These are phyloP conservation scores for Candida tammaniensis DNA, from an alignment of 805 yeast genomes.

Conservation along the genomic window DNA sequence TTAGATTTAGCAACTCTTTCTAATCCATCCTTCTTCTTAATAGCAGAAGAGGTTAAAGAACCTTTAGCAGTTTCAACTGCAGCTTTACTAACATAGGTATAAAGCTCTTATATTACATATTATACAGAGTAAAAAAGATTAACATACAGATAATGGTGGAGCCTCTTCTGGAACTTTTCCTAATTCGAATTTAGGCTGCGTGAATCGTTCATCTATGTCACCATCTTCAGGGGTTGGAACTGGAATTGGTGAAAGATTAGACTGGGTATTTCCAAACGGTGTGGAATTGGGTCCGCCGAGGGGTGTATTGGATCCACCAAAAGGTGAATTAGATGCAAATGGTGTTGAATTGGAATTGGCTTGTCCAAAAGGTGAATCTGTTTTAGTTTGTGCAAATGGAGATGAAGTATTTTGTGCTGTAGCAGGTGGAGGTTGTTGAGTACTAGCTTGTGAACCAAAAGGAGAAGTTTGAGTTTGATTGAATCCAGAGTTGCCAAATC, in stretches of 20 bases:
- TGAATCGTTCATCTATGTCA: slow-evolving; percentile 39
- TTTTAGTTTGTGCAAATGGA: slow-evolving; percentile 1
- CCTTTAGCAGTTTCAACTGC: slow-evolving; percentile 99
- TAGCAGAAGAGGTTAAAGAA: slow-evolving; percentile 99
- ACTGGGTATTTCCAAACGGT: slow-evolving; percentile 8
- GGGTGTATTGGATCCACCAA: slow-evolving; percentile 4
- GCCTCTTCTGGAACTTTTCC: slow-evolving; percentile 72
- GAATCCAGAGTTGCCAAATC: slow-evolving; percentile 12
- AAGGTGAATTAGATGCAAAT: slow-evolving; percentile 1
- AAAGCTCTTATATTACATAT: slow-evolving; percentile 1
- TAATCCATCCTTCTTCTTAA: slow-evolving; percentile 99
- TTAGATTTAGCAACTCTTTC: slow-evolving; percentile 99
- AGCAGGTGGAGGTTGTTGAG: neutral
- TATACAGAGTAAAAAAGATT: slow-evolving; percentile 1
- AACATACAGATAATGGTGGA: slow-evolving; percentile 47
- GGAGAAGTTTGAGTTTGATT: slow-evolving; percentile 1
- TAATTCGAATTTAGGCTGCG: slow-evolving; percentile 44
- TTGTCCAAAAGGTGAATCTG: neutral
- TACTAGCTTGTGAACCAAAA: slow-evolving; percentile 1
- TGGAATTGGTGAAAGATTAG: neutral
- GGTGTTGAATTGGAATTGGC: neutral
- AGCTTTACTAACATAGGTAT: too few species aligned
- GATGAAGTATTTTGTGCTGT: slow-evolving; percentile 1
- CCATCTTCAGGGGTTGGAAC: slow-evolving; percentile 4
- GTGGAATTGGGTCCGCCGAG: slow-evolving; percentile 10